A percentile compares a stretch with the other conserved stretches of the same genome.
phyloP scores from a whole-genome alignment of 768 basidiomycete genomes.

The Panaeolus papilionaceus region DNA sequence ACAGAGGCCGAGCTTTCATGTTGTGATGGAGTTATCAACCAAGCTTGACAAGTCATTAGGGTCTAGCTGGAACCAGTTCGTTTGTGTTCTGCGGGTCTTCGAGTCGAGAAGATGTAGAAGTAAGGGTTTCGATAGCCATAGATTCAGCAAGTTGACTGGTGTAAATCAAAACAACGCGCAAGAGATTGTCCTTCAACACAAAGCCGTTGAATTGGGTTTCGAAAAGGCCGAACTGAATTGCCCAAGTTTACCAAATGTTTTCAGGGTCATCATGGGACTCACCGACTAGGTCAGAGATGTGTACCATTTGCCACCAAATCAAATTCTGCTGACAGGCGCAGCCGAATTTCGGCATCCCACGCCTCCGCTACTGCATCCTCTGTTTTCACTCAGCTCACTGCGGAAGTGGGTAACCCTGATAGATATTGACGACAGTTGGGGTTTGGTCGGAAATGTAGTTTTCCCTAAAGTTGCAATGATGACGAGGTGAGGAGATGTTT shows the following conservation, averaged over 20 bases:
- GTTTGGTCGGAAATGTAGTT: not conserved
- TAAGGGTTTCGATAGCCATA: not conserved
- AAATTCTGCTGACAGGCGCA: not conserved
- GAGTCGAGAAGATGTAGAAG: not conserved
- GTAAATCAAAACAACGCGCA: no score
- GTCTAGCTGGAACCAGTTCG: not conserved
- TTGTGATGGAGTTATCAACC: constrained; percentile 10
- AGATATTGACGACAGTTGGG: not conserved
- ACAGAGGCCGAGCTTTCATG: not conserved
- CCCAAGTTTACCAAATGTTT: not conserved
- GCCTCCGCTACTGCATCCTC: not conserved
- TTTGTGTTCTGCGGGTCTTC: not conserved
- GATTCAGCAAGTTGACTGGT: not conserved
- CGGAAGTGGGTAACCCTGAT: no score
- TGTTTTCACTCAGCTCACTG: not conserved
- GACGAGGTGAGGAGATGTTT: no score
- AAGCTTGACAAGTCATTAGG: not conserved
- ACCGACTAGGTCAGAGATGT: not conserved
- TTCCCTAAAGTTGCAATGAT: no score
- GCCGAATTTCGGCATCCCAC: constrained; percentile 4
- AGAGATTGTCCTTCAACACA: not conserved
- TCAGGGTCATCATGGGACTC: constrained; percentile 11
- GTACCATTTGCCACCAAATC: constrained; percentile 6
- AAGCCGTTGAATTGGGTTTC: not conserved
- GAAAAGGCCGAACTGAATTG: not conserved